Conservation (phyloP, 2,329 filamentous ascomycete species). For the Dryadomyces sulphureus region DNA sequence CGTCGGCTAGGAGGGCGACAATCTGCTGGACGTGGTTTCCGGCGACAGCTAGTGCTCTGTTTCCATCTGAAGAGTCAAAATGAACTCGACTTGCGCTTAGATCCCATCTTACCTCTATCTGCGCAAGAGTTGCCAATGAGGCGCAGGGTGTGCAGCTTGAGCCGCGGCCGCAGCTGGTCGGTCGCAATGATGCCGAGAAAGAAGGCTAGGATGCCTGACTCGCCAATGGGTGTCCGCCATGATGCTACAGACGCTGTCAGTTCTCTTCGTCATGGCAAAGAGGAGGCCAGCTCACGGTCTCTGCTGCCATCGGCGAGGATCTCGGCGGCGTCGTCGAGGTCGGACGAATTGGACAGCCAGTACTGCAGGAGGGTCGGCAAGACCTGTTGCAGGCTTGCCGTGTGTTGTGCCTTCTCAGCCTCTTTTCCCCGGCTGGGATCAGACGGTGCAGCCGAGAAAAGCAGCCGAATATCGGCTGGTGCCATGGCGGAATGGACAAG, state of each 20-base stretch:
- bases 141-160: slow-evolving; percentile 41
- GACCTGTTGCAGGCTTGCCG: slow-evolving; percentile 20
- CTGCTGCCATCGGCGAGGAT: slow-evolving; percentile 40
- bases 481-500: neutral
- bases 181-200: slow-evolving; percentile 32
- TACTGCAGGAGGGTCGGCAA: slow-evolving; percentile 24
- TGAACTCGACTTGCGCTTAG: too few relatives aligned
- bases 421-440: neutral
- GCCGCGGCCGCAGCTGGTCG: slow-evolving; percentile 21
- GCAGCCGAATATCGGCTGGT: slow-evolving; percentile 6
- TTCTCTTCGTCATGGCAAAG: too few relatives aligned
- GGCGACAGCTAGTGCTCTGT: slow-evolving; percentile 38
- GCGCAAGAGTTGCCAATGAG: slow-evolving; percentile 48
- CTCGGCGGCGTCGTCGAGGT: slow-evolving; percentile 32
- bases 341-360: slow-evolving; percentile 23
- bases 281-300: slow-evolving; percentile 27
- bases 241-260: slow-evolving; percentile 24
- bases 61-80: slow-evolving; percentile 32
- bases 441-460: slow-evolving; percentile 1
- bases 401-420: slow-evolving; percentile 9
- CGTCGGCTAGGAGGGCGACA: slow-evolving; percentile 30
- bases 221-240: slow-evolving; percentile 42
- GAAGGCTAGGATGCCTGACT: slow-evolving; percentile 42
- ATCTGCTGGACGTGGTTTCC: slow-evolving; percentile 31
- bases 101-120: slow-evolving; percentile 30